Percentiles rank a stretch among this genome's conserved stretches.
Conservation (phyloP, 1,139 yeast genomes). For the Debaryomyces robertsiae region DNA sequence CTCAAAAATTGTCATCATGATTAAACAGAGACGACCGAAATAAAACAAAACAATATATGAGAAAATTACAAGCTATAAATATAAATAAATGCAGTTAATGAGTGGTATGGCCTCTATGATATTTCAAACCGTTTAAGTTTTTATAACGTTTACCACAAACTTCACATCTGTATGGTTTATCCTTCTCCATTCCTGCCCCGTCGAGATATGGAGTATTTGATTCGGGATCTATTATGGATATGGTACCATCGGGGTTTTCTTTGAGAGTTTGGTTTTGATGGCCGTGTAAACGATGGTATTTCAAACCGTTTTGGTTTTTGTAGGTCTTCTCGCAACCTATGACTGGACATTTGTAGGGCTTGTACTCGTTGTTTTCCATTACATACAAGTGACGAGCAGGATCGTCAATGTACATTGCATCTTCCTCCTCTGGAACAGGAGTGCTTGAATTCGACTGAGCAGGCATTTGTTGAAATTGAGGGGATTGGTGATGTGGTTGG, state of each 20-base stretch:
- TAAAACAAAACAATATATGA: slow-evolving; percentile 6
- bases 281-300: slow-evolving; percentile 94
- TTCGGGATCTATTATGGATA: slow-evolving; percentile 90
- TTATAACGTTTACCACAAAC: slow-evolving; percentile 97
- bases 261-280: slow-evolving; percentile 93
- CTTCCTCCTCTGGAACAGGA: slow-evolving; percentile 44
- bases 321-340: slow-evolving; percentile 97
- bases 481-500: slow-evolving; percentile 20
- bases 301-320: slow-evolving; percentile 95
- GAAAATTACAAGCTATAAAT: slow-evolving; percentile 8
- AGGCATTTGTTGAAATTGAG: slow-evolving; percentile 20
- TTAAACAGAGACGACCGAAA: slow-evolving; percentile 5
- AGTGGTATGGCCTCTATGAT: slow-evolving; percentile 96
- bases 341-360: slow-evolving; percentile 97
- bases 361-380: slow-evolving; percentile 87
- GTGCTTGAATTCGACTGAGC: slow-evolving; percentile 21
- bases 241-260: slow-evolving; percentile 91
- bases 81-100: slow-evolving; percentile 48
- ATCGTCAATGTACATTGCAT: slow-evolving; percentile 76
- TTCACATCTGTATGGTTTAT: slow-evolving; percentile 97
- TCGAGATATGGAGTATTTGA: slow-evolving; percentile 89
- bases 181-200: slow-evolving; percentile 92
- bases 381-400: slow-evolving; percentile 94
- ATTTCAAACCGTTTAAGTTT: slow-evolving; percentile 92
- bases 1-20: background rate